Percentiles rank a stretch among this genome's conserved stretches.
phyloP scores from a whole-genome alignment of 139 green algal species.

The Astrephomene gubernaculifera region DNA sequence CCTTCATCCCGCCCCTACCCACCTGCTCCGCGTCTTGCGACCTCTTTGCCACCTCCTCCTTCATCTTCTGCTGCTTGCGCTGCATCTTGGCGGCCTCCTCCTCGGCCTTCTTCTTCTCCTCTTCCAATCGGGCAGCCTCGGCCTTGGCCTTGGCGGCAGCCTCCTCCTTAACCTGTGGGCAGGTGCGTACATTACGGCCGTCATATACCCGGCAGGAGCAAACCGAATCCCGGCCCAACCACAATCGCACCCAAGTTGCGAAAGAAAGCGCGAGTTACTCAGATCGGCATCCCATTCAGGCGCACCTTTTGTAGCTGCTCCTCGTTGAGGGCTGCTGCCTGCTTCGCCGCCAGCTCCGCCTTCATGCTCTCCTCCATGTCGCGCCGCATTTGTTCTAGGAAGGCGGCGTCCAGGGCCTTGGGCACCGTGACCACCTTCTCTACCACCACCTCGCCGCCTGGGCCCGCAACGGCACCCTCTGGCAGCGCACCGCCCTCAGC shows the following conservation, averaged over 20 bases:
- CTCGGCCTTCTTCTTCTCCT: conserved; percentile 52
- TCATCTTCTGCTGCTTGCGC: conserved; percentile 68
- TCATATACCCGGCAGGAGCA: too few relatives aligned
- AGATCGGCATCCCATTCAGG: neutral
- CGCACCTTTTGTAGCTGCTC: conserved; percentile 46
- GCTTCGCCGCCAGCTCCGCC: conserved; percentile 54
- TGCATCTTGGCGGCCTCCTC: conserved; percentile 63
- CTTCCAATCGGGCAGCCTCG: conserved; percentile 54
- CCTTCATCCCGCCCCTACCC: too few relatives aligned
- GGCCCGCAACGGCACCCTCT: neutral
- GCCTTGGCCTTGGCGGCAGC: conserved; percentile 42
- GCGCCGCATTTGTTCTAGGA: conserved; percentile 62
- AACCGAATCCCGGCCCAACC: too few relatives aligned
- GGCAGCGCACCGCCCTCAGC: conserved; percentile 30
- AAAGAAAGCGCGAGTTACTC: too few relatives aligned
- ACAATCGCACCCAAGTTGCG: too few relatives aligned
- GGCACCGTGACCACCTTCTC: conserved; percentile 63
- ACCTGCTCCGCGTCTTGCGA: conserved; percentile 63
- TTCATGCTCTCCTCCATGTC: conserved; percentile 69
- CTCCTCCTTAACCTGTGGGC: conserved; percentile 41
- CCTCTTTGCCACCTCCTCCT: conserved; percentile 65
- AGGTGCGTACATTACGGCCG: too few relatives aligned
- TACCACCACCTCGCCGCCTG: conserved; percentile 50
- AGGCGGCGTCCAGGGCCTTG: conserved; percentile 59
- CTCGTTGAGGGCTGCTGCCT: conserved; percentile 48